Base-by-base conservation (phyloP, 108 stramenopile genomes). In the Skeletonema menzelii region DNA sequence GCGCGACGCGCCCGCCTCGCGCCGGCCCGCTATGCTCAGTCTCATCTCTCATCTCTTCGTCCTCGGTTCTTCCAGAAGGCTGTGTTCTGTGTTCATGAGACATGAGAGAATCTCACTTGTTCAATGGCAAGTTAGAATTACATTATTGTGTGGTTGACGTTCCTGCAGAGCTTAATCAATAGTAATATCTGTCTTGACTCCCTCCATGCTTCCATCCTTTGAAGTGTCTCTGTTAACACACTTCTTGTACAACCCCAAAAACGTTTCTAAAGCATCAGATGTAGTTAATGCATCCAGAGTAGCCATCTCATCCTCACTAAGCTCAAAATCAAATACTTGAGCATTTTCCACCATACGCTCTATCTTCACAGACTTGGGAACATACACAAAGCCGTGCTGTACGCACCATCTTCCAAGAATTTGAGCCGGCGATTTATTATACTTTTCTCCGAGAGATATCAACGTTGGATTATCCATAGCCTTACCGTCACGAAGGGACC, bases 391-490 rank as follows among this genome's bases (percentile, higher is more conserved):
- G 20, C 96, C 97, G 30, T 93, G 86, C 77, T 97, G 96, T 56
- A 97, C 68, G 67, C 94, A 94, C 97, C 97, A 98, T 12, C 96
- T 89, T 14, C 97, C 94, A 8, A 98, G 63, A 59, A 98, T 86
- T 67, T 96, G 96, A 1, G 95, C 98, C 0, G 86, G 68, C 0
- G 89, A 74, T 65, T 84, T 91, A 8, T 72, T 66, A 67, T 86
- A 67, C 37, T 69, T 61, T 24, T 63, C 67, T 10, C 91, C 96
- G 47, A 97, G 84, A 49, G 69, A 49, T 1, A 68, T 8, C 8
- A 97, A 53, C 8, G 72, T 80, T 22, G 88, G 84, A 82, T 97
- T 69, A 8, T 88, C 84, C 77, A 97, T 87, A 14, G 89, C 91
- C 71, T 97, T 97, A 5, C 96, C 96, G 32, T 80, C 88, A 0